phyloP scores from a whole-genome alignment of 352 stramenopile genomes.

The Phytopythium kandeliae region DNA sequence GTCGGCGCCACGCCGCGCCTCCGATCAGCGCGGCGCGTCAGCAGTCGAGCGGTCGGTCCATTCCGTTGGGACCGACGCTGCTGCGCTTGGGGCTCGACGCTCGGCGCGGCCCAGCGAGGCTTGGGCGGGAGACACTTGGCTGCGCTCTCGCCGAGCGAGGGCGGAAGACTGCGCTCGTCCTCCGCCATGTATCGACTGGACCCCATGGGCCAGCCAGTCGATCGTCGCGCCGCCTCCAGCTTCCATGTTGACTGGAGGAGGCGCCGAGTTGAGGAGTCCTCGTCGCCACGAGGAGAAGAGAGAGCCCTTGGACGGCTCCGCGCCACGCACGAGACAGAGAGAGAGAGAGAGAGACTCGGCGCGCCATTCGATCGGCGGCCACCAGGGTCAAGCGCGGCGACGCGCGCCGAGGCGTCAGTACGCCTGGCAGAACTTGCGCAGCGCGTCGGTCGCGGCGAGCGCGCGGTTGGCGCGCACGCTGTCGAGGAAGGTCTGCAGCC shows the following conservation, averaged over 20 bases:
- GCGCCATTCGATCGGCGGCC: slow-evolving; percentile 1
- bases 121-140: background rate
- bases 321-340: slow-evolving; percentile 2
- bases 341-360: too few species aligned
- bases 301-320: background rate
- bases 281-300: slow-evolving; percentile 1
- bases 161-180: slow-evolving; percentile 3
- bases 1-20: background rate
- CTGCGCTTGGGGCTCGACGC: too few species aligned
- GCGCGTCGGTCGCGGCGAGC: slow-evolving; percentile 36
- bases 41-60: too few species aligned
- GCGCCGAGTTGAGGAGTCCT: slow-evolving; percentile 2
- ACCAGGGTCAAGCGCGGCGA: background rate
- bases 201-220: background rate
- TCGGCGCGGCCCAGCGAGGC: too few species aligned
- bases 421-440: slow-evolving; percentile 78
- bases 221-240: background rate
- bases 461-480: slow-evolving; percentile 30
- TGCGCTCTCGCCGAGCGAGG: too few species aligned
- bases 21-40: background rate
- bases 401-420: slow-evolving; percentile 37
- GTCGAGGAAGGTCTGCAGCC: slow-evolving; percentile 64
- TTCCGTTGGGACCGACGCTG: background rate
- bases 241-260: slow-evolving; percentile 1
- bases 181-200: background rate